Percentiles rank a stretch among this genome's conserved stretches.
Conservation (phyloP, 306 rosid genomes). For the Fragaria ananassa region DNA sequence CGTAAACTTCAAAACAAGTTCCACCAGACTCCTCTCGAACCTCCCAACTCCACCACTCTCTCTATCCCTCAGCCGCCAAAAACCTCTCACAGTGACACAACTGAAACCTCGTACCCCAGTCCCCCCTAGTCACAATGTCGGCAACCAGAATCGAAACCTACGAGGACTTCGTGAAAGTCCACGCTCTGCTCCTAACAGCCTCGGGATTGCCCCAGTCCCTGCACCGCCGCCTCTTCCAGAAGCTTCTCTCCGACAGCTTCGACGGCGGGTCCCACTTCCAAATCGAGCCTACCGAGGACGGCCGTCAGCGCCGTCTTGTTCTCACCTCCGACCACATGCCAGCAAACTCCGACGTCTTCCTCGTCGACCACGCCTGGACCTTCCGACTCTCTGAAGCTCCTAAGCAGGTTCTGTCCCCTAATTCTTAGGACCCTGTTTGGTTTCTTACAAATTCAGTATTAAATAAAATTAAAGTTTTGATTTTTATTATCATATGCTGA, state of each 20-base stretch:
- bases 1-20: background rate
- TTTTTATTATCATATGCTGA: background rate
- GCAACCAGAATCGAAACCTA: slow-evolving; percentile 49
- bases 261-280: slow-evolving; percentile 78
- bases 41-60: background rate
- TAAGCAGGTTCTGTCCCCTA: slow-evolving; percentile 54
- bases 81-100: background rate
- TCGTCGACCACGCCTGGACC: slow-evolving; percentile 95
- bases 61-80: slow-evolving; percentile 1
- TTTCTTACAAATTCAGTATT: background rate
- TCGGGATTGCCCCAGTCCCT: slow-evolving; percentile 68
- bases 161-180: slow-evolving; percentile 74
- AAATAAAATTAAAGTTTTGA: background rate
- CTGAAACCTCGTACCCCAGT: slow-evolving; percentile 5
- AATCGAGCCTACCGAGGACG: slow-evolving; percentile 63
- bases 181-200: slow-evolving; percentile 58
- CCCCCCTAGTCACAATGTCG: slow-evolving; percentile 28
- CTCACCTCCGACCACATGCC: slow-evolving; percentile 56
- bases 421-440: slow-evolving; percentile 10
- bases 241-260: slow-evolving; percentile 64
- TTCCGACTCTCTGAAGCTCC: slow-evolving; percentile 87
- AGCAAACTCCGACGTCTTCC: slow-evolving; percentile 62
- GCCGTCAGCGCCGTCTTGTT: slow-evolving; percentile 56
- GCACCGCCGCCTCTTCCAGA: slow-evolving; percentile 58
- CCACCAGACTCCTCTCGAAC: background rate